A percentile compares a stretch with the other conserved stretches of the same genome.
Conservation (phyloP, 352 stramenopile species). For the Thraustochytrium striatum region DNA sequence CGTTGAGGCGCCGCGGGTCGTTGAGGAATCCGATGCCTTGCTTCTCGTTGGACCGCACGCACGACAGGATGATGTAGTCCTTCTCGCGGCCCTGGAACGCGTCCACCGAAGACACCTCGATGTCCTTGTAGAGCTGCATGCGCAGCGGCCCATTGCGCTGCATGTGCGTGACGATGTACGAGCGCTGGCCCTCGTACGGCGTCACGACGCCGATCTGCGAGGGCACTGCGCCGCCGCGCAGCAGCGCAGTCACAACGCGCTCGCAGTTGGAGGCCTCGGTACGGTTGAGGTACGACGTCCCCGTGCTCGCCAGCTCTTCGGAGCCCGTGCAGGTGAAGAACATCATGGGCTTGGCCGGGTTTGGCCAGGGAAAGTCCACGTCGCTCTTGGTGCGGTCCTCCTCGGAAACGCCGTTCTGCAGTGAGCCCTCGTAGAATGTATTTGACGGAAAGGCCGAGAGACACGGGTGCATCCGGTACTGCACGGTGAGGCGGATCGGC, state of each 20-base stretch:
- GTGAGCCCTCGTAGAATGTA: slow-evolving; percentile 97
- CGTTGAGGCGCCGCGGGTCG: slow-evolving; percentile 95
- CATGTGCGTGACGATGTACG: slow-evolving; percentile 98
- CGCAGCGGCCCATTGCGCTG: slow-evolving; percentile 84
- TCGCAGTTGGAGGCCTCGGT: slow-evolving; percentile 96
- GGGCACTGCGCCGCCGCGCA: slow-evolving; percentile 83
- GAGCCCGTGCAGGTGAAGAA: slow-evolving; percentile 93
- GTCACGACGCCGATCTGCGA: slow-evolving; percentile 92
- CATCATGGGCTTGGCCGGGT: slow-evolving; percentile 92
- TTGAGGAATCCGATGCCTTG: slow-evolving; percentile 98
- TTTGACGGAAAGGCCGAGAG: slow-evolving; percentile 98
- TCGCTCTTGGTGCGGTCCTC: slow-evolving; percentile 72
- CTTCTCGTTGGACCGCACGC: slow-evolving; percentile 97
- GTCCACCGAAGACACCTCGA: slow-evolving; percentile 98
- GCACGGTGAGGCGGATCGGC: slow-evolving; percentile 93
- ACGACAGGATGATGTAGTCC: slow-evolving; percentile 96
- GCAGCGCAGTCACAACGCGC: slow-evolving; percentile 94
- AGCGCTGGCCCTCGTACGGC: slow-evolving; percentile 96
- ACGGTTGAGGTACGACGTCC: slow-evolving; percentile 97
- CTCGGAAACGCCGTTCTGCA: slow-evolving; percentile 96
- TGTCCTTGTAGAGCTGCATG: slow-evolving; percentile 90
- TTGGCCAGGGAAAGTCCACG: slow-evolving; percentile 94
- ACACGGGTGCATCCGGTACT: slow-evolving; percentile 99
- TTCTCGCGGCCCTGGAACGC: slow-evolving; percentile 99
- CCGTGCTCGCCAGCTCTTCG: slow-evolving; percentile 95